Evolutionary conservation across 2,329 filamentous ascomycete species (phyloP).

Genomic region (Dryadomyces sulphureus): DNA sequence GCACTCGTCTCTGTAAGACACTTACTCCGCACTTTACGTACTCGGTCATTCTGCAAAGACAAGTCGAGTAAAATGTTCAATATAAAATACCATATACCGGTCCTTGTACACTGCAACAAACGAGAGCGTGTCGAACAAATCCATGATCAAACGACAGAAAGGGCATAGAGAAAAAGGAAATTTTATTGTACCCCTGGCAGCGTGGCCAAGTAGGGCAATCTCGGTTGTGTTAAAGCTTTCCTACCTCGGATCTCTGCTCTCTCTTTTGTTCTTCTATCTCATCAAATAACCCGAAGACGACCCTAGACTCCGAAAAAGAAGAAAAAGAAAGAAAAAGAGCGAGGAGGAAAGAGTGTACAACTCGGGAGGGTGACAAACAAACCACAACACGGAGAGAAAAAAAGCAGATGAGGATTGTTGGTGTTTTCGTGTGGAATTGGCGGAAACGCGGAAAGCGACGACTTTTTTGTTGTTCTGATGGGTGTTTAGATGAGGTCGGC

Average conservation of each 20-base stretch:
- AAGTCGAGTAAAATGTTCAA: too few species aligned
- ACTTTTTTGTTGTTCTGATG: too few species aligned
- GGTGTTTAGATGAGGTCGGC: constrained; percentile 54
- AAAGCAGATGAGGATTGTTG: neutral
- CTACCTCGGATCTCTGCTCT: constrained; percentile 2
- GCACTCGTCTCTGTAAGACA: too few species aligned
- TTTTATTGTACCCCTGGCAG: constrained; percentile 2
- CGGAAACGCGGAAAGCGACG: neutral
- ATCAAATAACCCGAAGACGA: constrained; percentile 6
- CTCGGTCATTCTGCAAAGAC: too few species aligned
- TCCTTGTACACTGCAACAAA: neutral
- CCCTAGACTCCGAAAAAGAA: constrained; percentile 6
- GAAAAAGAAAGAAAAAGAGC: neutral
- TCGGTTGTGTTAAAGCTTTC: neutral
- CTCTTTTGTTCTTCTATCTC: constrained; percentile 5
- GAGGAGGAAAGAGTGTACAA: neutral
- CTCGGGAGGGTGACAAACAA: neutral
- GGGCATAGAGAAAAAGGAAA: neutral
- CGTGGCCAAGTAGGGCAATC: constrained; percentile 1
- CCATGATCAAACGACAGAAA: neutral
- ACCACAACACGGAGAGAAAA: neutral
- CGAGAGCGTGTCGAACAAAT: neutral
- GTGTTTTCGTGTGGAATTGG: neutral
- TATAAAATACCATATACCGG: neutral
- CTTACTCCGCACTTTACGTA: too few species aligned